These are phyloP conservation scores for Solanum arcanum DNA, from an alignment of 257 asterid species.

Conservation along the genomic window DNA sequence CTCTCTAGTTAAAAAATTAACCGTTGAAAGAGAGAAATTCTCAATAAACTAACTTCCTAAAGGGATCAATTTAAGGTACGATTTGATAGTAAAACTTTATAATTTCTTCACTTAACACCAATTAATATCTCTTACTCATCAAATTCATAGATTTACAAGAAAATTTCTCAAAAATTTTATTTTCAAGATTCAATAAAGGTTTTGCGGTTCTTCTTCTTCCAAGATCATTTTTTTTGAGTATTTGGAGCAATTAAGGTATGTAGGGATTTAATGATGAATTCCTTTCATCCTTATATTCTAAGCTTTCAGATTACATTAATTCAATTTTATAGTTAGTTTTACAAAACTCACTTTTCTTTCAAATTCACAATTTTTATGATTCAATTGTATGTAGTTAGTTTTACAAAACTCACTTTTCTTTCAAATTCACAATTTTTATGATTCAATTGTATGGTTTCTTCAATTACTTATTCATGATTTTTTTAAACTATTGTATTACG, in stretches of 20 bases:
- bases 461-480: not conserved
- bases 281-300: not conserved
- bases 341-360: not conserved
- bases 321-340: not conserved
- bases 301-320: too few relatives aligned
- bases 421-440: not conserved
- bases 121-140: too few relatives aligned
- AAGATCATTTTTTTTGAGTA: too few relatives aligned
- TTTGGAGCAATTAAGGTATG: not conserved
- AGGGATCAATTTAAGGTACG: not conserved
- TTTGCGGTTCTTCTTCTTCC: too few relatives aligned
- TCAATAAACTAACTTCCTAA: not conserved
- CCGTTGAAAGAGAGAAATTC: not conserved
- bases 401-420: not conserved
- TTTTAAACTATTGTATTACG: not conserved
- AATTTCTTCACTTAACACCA: too few relatives aligned
- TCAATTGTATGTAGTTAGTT: not conserved
- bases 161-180: too few relatives aligned
- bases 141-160: too few relatives aligned
- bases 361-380: too few relatives aligned
- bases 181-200: too few relatives aligned
- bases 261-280: not conserved
- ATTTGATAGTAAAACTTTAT: not conserved
- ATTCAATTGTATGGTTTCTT: not conserved
- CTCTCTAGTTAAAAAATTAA: not conserved